Percentiles rank a stretch among this genome's conserved stretches.
These are phyloP conservation scores for Metarhizium guizhouense DNA, from an alignment of 2,329 filamentous ascomycete species.

Conservation along the genomic window DNA sequence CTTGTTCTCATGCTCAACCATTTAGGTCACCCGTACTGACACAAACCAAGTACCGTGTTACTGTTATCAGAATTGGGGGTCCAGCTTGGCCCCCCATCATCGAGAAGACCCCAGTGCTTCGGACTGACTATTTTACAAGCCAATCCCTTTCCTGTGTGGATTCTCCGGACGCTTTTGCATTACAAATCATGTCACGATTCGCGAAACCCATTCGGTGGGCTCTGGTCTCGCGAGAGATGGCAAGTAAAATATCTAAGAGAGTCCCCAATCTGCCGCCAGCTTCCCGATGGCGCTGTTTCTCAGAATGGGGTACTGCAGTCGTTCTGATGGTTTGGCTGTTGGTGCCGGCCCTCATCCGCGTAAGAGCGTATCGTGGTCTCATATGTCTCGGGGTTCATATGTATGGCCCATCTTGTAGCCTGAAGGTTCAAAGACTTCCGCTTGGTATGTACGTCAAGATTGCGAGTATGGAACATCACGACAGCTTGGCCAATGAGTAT, in stretches of 20 bases:
- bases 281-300: background rate
- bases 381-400: background rate
- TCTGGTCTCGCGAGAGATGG: background rate
- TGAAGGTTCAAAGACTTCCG: constrained; percentile 11
- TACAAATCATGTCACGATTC: background rate
- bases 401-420: constrained; percentile 8
- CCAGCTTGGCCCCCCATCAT: background rate
- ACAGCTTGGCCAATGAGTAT: constrained; percentile 4
- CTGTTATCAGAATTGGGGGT: background rate
- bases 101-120: background rate
- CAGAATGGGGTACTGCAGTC: background rate
- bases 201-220: background rate
- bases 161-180: background rate
- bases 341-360: background rate
- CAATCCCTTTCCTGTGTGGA: background rate
- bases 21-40: background rate
- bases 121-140: background rate
- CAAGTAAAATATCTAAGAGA: background rate
- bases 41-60: background rate
- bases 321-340: background rate
- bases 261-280: background rate
- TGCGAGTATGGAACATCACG: background rate
- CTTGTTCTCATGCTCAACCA: background rate
- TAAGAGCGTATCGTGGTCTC: constrained; percentile 1
- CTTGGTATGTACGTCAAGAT: constrained; percentile 13